phyloP scores from a whole-genome alignment of 208 protist genomes.

The Acanthamoeba lugdunensis region DNA sequence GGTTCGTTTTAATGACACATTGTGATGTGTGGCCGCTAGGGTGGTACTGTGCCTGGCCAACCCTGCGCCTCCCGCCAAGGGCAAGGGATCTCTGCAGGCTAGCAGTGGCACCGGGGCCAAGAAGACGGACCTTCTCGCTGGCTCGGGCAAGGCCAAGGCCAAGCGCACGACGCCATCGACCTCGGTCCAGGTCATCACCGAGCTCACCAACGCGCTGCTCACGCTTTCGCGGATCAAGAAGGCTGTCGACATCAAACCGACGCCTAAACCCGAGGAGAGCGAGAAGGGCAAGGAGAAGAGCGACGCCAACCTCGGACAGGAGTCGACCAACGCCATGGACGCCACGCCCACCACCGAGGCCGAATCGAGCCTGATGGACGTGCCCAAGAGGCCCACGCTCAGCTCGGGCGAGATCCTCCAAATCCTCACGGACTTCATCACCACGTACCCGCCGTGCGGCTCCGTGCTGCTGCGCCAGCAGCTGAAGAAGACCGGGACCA shows the following conservation, averaged over 20 bases:
- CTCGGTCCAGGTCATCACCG: constrained; percentile 59
- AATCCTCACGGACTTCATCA: constrained; percentile 60
- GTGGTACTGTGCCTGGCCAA: constrained; percentile 18
- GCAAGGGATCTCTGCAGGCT: neutral
- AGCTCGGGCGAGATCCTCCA: constrained; percentile 53
- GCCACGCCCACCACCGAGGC: neutral
- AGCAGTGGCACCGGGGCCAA: neutral
- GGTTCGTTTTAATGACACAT: neutral
- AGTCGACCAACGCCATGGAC: neutral
- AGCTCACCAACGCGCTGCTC: constrained; percentile 65
- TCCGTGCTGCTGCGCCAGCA: constrained; percentile 56
- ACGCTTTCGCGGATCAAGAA: constrained; percentile 59
- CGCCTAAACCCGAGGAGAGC: neutral
- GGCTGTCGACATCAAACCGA: neutral
- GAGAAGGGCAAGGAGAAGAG: constrained; percentile 48
- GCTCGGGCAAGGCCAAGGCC: constrained; percentile 32
- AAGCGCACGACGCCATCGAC: constrained; percentile 52
- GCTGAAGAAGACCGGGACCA: neutral
- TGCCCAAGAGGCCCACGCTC: constrained; percentile 47
- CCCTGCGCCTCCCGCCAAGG: neutral
- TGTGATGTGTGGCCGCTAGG: neutral
- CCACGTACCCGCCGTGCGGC: constrained; percentile 61
- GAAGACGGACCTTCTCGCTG: neutral
- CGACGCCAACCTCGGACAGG: neutral
- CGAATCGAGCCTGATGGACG: neutral